Evolutionary conservation across 306 rosid genomes (phyloP).

Genomic region (Dalbergia cochinchinensis): DNA sequence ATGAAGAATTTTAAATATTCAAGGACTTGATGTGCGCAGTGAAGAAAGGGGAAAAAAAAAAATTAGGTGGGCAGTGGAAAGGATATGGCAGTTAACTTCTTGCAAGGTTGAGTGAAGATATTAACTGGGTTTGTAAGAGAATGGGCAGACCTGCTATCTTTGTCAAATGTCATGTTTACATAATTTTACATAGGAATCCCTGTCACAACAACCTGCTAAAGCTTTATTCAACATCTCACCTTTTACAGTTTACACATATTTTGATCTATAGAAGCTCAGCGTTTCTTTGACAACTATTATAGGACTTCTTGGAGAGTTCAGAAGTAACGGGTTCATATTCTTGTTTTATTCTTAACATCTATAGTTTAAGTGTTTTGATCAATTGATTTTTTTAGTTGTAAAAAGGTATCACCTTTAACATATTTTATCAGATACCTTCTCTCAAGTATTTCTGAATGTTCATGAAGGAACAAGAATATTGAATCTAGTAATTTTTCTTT

Average conservation of each 20-base stretch:
- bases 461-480: neutral
- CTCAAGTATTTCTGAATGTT: slow-evolving; percentile 24
- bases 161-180: too few species aligned
- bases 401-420: neutral
- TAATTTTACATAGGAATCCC: too few species aligned
- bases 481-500: neutral
- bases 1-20: too few species aligned
- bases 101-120: too few species aligned
- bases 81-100: too few species aligned
- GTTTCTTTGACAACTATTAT: neutral
- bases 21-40: too few species aligned
- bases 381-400: neutral
- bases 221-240: slow-evolving; percentile 11
- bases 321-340: neutral
- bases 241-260: neutral
- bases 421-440: neutral
- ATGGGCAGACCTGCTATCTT: too few species aligned
- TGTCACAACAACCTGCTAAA: neutral
- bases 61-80: too few species aligned
- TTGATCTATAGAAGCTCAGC: neutral
- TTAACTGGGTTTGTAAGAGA: too few species aligned
- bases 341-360: slow-evolving; percentile 21
- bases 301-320: slow-evolving; percentile 8
- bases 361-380: too few species aligned
- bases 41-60: too few species aligned